Base-by-base conservation (phyloP, 1,284 basidiomycete species). In the Gymnopus androsaceus region DNA sequence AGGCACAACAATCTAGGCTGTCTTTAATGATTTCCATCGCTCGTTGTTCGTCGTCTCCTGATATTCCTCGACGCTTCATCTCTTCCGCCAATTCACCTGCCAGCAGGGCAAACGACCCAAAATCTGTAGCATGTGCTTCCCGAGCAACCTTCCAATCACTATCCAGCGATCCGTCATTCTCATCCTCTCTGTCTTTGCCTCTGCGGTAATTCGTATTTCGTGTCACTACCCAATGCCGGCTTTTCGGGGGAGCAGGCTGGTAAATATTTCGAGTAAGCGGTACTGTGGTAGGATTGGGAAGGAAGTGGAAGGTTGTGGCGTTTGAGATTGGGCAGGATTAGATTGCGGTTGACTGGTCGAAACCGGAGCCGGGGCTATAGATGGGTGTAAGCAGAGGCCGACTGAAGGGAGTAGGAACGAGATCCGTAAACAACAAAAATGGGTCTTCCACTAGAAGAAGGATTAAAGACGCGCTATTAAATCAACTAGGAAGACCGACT, bases 391-490 rank as follows among this genome's bases (percentile, higher is more conserved):
- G 70, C 38, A 74, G 74, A 3, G 87, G 87, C 28, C 79, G 75
- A 21, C 76, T 68, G 9, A 66, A 74, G 1, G 77, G 74, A 12
- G 88, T 83, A 3, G 85, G 85, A 14, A 81, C 82, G 46, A 90
- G 75, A 33, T 75, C 73, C 14, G 81, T 84, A 2, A 91, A 75
- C 0, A 87, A 69, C 6, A 84, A 79, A 67, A 89, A 91, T 1
- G 88, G 87, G 59, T 90, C 86, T 66, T 91, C 89, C 80, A 91
- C 88, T 90, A 58, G 31, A 45, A 21, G 11, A 60, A 52, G 51
- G 42, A 37, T 41, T 54, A 64, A 21, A 61, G 61, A 55, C 34
- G 58, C 21, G 14, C 17, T 44, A 51, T 46, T 46, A 15, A n/a
- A 45, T 54, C 51, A 54, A 30, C n/a, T 17, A 36, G 54, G 30